Percentiles rank a stretch among this genome's conserved stretches.
Conservation (phyloP, 73 alveolate species). For the Diophrys sp. region DNA sequence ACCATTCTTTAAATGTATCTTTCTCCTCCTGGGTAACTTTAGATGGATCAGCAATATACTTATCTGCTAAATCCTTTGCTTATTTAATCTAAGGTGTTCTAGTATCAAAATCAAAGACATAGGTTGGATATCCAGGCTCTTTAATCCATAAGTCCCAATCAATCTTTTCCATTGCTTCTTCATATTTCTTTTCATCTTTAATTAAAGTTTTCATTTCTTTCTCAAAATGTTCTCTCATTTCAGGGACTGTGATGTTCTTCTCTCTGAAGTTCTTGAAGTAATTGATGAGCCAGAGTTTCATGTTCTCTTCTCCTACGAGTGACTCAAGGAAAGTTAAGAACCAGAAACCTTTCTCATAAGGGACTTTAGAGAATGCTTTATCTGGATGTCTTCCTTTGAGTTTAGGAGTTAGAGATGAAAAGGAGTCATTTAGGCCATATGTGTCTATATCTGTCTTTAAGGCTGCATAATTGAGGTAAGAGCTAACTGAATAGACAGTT, state of each 20-base stretch:
- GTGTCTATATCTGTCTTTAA: neutral
- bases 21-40: neutral
- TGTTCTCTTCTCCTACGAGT: slow-evolving; percentile 75
- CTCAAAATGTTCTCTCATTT: slow-evolving; percentile 4
- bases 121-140: slow-evolving; percentile 73
- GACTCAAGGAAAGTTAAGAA: slow-evolving; percentile 83
- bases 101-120: slow-evolving; percentile 42
- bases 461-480: neutral
- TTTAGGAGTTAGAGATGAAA: slow-evolving; percentile 79
- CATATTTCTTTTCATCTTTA: neutral
- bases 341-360: slow-evolving; percentile 97
- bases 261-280: slow-evolving; percentile 50
- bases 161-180: slow-evolving; percentile 51
- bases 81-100: neutral
- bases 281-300: slow-evolving; percentile 66
- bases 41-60: neutral
- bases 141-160: slow-evolving; percentile 88
- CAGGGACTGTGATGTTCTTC: slow-evolving; percentile 15
- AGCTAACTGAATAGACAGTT: neutral
- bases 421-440: slow-evolving; percentile 49
- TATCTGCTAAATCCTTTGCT: neutral
- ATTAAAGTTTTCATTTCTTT: neutral
- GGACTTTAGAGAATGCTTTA: slow-evolving; percentile 94
- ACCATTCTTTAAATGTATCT: neutral
- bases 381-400: slow-evolving; percentile 92